Percentiles rank a stretch among this genome's conserved stretches.
phyloP scores from a whole-genome alignment of 2,329 filamentous ascomycete genomes.

The Alternaria sp. region DNA sequence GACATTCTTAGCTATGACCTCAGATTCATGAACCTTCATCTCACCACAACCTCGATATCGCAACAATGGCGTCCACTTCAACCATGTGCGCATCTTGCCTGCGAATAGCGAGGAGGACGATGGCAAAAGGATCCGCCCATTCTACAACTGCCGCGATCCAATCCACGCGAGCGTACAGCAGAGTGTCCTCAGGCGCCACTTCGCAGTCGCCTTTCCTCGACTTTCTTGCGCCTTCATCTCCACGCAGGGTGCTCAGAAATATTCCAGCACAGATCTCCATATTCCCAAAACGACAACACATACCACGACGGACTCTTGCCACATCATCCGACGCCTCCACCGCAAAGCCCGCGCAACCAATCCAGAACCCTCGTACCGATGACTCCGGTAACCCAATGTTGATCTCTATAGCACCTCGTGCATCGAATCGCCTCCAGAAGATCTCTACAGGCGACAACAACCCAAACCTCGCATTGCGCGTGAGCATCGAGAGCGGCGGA shows the following conservation, averaged over 20 bases:
- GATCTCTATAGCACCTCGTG: conserved; percentile 84
- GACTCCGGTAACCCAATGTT: conserved; percentile 86
- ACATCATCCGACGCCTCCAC: conserved; percentile 33
- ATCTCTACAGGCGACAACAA: conserved; percentile 67
- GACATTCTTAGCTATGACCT: conserved; percentile 26
- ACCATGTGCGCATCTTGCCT: conserved; percentile 46
- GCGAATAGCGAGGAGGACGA: conserved; percentile 27
- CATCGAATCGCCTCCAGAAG: conserved; percentile 72
- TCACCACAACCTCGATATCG: conserved; percentile 2
- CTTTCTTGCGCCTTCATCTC: conserved; percentile 41
- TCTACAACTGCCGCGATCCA: conserved; percentile 12
- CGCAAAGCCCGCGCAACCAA: conserved; percentile 43
- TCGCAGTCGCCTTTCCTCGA: conserved; percentile 39
- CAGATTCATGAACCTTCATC: conserved; percentile 12
- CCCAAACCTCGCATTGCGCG: conserved; percentile 84
- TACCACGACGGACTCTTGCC: conserved; percentile 46
- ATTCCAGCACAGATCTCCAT: neutral
- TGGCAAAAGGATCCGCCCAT: neutral
- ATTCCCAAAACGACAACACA: conserved; percentile 43
- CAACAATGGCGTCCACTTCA: conserved; percentile 38
- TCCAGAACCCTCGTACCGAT: conserved; percentile 77
- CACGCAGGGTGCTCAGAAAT: neutral
- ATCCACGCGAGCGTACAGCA: conserved; percentile 32
- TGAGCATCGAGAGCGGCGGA: conserved; percentile 90
- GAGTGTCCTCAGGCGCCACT: conserved; percentile 30